A percentile compares a stretch with the other conserved stretches of the same genome.
phyloP scores from a whole-genome alignment of 306 rosid species.

The Macrotyloma uniflorum region DNA sequence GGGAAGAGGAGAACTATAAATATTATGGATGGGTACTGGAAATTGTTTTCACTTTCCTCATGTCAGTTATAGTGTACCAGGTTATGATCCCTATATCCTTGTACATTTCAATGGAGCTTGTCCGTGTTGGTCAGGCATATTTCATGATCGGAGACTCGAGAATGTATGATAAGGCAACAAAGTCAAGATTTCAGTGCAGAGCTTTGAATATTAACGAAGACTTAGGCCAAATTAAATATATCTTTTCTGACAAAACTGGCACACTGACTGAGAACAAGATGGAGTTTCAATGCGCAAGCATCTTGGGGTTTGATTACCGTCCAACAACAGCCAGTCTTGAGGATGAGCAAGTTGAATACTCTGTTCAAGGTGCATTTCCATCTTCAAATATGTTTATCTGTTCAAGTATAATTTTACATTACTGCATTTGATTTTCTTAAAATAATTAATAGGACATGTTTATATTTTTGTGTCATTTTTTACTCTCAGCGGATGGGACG shows the following conservation, averaged over 20 bases:
- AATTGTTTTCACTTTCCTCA: conserved; percentile 80
- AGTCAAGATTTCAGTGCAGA: conserved; percentile 89
- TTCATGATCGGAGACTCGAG: conserved; percentile 78
- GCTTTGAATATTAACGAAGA: conserved; percentile 97
- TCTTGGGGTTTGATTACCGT: conserved; percentile 81
- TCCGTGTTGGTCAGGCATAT: conserved; percentile 91
- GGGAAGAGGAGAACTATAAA: conserved; percentile 45
- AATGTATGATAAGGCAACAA: conserved; percentile 81
- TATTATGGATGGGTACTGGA: conserved; percentile 84
- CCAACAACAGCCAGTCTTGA: conserved; percentile 35
- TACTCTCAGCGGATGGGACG: conserved; percentile 64
- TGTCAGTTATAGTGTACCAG: conserved; percentile 93
- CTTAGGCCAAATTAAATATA: conserved; percentile 90
- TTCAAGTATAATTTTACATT: conserved; percentile 1
- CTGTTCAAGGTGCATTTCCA: conserved; percentile 56
- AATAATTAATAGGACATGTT: conserved; percentile 2
- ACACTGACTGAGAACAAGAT: conserved; percentile 98
- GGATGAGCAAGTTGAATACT: conserved; percentile 54
- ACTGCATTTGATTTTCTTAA: background rate
- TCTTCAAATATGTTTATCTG: conserved; percentile 1
- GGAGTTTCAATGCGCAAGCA: conserved; percentile 94
- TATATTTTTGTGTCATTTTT: conserved; percentile 33
- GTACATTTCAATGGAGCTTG: conserved; percentile 98
- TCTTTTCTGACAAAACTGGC: conserved; percentile 97
- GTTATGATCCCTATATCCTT: conserved; percentile 94